A percentile compares a stretch with the other conserved stretches of the same genome.
Conservation (phyloP, 2,329 filamentous ascomycete genomes). For the Alternaria incomplexa region DNA sequence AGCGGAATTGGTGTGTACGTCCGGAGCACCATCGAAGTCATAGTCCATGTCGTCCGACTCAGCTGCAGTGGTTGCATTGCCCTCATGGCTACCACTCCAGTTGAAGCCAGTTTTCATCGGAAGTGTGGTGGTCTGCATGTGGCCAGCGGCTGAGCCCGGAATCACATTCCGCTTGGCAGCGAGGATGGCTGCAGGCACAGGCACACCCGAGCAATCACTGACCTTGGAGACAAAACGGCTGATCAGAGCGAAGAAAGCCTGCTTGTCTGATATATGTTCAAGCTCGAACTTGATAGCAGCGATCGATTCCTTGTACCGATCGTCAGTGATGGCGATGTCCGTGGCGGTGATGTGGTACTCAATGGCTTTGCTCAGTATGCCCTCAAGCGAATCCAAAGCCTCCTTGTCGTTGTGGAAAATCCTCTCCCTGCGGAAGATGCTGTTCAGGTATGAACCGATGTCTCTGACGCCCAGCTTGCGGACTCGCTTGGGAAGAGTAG, state of each 20-base stretch:
- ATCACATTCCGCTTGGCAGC: background rate
- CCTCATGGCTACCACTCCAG: background rate
- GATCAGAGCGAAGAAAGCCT: fast-evolving
- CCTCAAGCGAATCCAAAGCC: background rate
- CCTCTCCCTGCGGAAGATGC: background rate
- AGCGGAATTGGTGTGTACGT: fast-evolving
- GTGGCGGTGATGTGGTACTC: background rate
- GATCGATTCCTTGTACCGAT: background rate
- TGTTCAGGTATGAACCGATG: background rate
- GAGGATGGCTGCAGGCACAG: background rate
- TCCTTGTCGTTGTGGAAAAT: background rate
- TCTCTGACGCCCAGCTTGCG: background rate
- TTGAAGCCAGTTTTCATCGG: background rate
- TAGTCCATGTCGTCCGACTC: background rate
- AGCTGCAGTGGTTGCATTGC: background rate
- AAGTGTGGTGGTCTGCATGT: background rate
- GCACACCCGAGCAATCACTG: background rate
- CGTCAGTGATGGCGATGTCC: background rate
- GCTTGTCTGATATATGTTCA: background rate
- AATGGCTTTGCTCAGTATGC: background rate
- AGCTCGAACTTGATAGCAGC: background rate
- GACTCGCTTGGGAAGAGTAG: background rate
- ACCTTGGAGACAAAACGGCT: background rate
- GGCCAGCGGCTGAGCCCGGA: background rate
- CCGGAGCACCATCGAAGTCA: background rate